Conservation (phyloP, 768 basidiomycete species). For the Cystobasidiopsis lactophilus region DNA sequence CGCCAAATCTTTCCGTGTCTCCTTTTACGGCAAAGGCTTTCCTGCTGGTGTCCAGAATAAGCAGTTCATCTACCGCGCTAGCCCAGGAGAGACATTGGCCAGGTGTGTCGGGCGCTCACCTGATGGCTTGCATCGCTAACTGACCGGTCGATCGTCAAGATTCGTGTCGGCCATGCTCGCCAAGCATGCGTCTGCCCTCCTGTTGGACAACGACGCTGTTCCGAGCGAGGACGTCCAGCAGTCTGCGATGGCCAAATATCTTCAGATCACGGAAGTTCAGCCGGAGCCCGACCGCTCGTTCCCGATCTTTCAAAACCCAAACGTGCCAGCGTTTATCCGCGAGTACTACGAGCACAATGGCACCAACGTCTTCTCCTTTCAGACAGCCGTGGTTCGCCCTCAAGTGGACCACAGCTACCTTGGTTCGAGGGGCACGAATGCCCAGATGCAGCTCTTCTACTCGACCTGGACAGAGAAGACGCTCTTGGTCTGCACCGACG, state of each 20-base stretch:
- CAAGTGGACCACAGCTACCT: conserved; percentile 27
- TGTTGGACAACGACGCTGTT: conserved; percentile 50
- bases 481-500: conserved; percentile 22
- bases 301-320: conserved; percentile 38
- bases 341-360: conserved; percentile 76
- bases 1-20: conserved; percentile 62
- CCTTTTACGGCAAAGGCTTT: conserved; percentile 69
- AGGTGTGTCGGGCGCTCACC: conserved; percentile 35
- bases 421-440: neutral
- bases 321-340: conserved; percentile 24
- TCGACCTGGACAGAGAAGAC: conserved; percentile 65
- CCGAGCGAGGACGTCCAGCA: conserved; percentile 60
- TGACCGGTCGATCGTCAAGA: neutral
- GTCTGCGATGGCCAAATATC: conserved; percentile 49
- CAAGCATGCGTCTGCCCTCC: conserved; percentile 64
- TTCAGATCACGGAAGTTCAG: conserved; percentile 64
- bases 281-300: conserved; percentile 57
- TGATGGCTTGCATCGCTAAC: conserved; percentile 49
- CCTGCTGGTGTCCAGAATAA: conserved; percentile 64
- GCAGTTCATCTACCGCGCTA: conserved; percentile 78
- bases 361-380: conserved; percentile 59
- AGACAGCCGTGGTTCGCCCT: conserved; percentile 40
- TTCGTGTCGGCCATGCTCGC: conserved; percentile 77
- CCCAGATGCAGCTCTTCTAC: neutral
- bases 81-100: conserved; percentile 81